phyloP scores from a whole-genome alignment of 208 protist genomes.

The Sergeia podlipaevii region DNA sequence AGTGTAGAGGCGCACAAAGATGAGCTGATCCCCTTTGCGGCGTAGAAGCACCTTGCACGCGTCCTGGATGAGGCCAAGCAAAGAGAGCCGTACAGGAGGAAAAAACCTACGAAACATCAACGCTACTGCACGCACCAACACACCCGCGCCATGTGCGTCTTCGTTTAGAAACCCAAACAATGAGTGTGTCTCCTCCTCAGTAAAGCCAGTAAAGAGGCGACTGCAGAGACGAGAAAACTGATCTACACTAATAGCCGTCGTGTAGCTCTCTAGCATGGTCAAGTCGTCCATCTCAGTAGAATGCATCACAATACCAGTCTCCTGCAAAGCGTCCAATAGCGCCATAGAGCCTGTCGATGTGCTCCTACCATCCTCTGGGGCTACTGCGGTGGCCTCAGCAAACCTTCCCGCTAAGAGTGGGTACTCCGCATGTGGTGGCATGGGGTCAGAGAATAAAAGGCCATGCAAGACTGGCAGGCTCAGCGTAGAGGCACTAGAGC shows the following conservation, averaged over 20 bases:
- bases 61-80: slow-evolving; percentile 34
- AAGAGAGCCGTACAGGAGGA: slow-evolving; percentile 44
- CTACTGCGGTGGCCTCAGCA: slow-evolving; percentile 46
- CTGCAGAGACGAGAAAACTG: slow-evolving; percentile 60
- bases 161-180: slow-evolving; percentile 60
- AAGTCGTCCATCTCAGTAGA: slow-evolving; percentile 15
- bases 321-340: slow-evolving; percentile 26
- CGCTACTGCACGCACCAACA: slow-evolving; percentile 35
- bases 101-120: slow-evolving; percentile 56
- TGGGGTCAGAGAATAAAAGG: slow-evolving; percentile 38
- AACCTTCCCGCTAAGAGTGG: slow-evolving; percentile 58
- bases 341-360: slow-evolving; percentile 41
- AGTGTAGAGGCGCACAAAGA: slow-evolving; percentile 48
- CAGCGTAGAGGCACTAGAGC: no score
- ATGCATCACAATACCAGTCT: background rate
- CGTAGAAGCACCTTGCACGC: slow-evolving; percentile 22
- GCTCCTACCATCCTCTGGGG: background rate
- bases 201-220: slow-evolving; percentile 30
- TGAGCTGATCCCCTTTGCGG: slow-evolving; percentile 22
- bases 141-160: slow-evolving; percentile 9
- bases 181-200: slow-evolving; percentile 32
- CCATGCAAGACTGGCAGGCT: slow-evolving; percentile 32
- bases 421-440: slow-evolving; percentile 57
- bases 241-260: background rate
- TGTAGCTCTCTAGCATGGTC: slow-evolving; percentile 19